Conservation (phyloP, 139 green algal genomes). For the Volvox africanus region DNA sequence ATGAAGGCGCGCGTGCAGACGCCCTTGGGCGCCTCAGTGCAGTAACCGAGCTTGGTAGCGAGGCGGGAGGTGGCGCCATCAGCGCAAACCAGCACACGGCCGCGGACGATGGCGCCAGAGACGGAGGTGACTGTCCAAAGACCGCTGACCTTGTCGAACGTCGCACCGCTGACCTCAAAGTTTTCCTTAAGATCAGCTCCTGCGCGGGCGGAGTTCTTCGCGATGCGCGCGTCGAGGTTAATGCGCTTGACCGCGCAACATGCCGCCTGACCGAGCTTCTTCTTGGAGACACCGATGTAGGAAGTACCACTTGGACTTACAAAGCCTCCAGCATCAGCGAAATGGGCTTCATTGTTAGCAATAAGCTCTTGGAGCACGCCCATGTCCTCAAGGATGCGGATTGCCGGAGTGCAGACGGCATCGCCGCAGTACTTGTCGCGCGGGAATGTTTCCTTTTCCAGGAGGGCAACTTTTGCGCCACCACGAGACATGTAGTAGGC, state of each 20-base stretch:
- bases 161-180: conserved; percentile 83
- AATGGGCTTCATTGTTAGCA: conserved; percentile 88
- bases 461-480: conserved; percentile 82
- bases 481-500: conserved; percentile 81
- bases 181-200: conserved; percentile 88
- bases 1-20: conserved; percentile 91
- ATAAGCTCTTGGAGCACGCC: conserved; percentile 85
- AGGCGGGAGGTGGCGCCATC: conserved; percentile 90
- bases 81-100: conserved; percentile 85
- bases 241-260: conserved; percentile 89
- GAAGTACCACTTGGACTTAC: conserved; percentile 84
- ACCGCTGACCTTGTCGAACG: conserved; percentile 75
- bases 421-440: conserved; percentile 86
- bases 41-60: conserved; percentile 92
- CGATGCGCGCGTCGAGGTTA: conserved; percentile 86
- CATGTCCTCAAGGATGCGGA: conserved; percentile 80
- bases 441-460: conserved; percentile 93
- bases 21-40: conserved; percentile 84
- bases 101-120: conserved; percentile 67
- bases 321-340: conserved; percentile 85
- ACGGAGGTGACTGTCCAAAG: conserved; percentile 87
- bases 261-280: conserved; percentile 83
- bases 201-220: conserved; percentile 66
- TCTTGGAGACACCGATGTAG: conserved; percentile 84
- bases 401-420: conserved; percentile 89